Evolutionary conservation across 768 basidiomycete genomes (phyloP), one percentile per base, ranked within the genome.

Genomic region (Mycena polygramma): DNA sequence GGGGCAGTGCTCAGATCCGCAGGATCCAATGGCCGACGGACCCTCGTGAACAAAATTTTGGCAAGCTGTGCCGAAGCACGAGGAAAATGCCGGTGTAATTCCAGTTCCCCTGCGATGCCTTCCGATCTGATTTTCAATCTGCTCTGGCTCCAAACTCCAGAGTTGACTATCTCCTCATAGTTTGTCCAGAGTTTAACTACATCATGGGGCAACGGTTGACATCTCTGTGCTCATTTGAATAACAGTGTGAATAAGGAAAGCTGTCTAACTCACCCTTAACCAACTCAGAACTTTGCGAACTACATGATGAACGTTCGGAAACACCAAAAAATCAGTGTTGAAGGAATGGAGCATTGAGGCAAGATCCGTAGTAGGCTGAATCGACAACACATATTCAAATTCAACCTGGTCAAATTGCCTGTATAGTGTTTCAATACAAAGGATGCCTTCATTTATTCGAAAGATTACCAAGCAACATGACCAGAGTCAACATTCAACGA

Each of bases 161-260:
- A 3, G 6, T 2, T 30, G 6, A 30, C 30, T 9, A 63, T 63
- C 14, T 41, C 52, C 13, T 22, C 1, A 19, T 63, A 63, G 49
- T 63, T 48, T 14, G 52, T 48, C 61, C 61, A 63, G 14, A 51
- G n/a, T 7, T 24, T 4, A 39, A 63, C 52, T 24, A 63, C 19
- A 10, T 39, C 49, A 11, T 41, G 1, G 1, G 36, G n/a, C 10
- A 36, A 14, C 1, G n/a, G 35, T 6, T 39, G n/a, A 14, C 37
- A 15, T n/a, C 49, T 39, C 61, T 62, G 19, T 17, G 19, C 15
- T 17, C 2, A 8, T 17, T 14, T 3, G 1, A 19, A 9, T 20
- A n/a, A 20, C 3, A n/a, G 1, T 8, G 20, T 3, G 20, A 48
- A 48, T 2, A 2, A 30, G 3, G 3, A 30, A 30, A 30, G 30